These are phyloP conservation scores for Tuber microsphaerosporum DNA, from an alignment of 495 filamentous ascomycete species.

Conservation along the genomic window DNA sequence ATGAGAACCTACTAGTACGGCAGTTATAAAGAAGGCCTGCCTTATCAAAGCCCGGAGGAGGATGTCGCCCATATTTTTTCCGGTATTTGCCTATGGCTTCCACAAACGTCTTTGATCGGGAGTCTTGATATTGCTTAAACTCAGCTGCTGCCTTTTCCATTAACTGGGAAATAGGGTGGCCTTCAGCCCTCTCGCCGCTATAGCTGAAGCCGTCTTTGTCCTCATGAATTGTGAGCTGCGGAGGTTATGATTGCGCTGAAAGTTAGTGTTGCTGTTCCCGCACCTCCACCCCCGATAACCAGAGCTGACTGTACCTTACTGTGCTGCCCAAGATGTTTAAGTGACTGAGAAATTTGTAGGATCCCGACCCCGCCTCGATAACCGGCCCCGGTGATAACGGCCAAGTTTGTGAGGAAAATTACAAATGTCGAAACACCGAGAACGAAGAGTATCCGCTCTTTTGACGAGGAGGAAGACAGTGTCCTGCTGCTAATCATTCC, in stretches of 20 bases:
- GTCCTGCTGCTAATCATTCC: background rate
- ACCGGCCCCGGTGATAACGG: constrained; percentile 20
- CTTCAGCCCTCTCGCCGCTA: constrained; percentile 7
- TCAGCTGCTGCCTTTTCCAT: constrained; percentile 23
- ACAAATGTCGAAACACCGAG: constrained; percentile 17
- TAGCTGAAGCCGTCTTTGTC: constrained; percentile 15
- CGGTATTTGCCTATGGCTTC: constrained; percentile 58
- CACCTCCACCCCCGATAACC: background rate
- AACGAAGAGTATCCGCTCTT: constrained; percentile 17
- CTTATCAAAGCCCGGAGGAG: constrained; percentile 62
- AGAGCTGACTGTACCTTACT: background rate
- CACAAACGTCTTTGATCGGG: constrained; percentile 47
- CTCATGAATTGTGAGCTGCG: background rate
- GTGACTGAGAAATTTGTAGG: constrained; percentile 9
- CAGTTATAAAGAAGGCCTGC: background rate
- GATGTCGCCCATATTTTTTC: constrained; percentile 58
- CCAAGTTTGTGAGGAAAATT: constrained; percentile 23
- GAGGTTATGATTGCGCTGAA: constrained; percentile 5
- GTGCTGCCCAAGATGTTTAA: constrained; percentile 12
- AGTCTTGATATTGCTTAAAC: constrained; percentile 19
- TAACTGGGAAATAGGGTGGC: constrained; percentile 19
- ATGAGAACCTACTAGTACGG: background rate
- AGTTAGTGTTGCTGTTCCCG: background rate
- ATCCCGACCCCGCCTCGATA: constrained; percentile 17
- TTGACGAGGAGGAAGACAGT: background rate